These are phyloP conservation scores for Pichia cephalocereana DNA, from an alignment of 805 yeast species.

Conservation along the genomic window DNA sequence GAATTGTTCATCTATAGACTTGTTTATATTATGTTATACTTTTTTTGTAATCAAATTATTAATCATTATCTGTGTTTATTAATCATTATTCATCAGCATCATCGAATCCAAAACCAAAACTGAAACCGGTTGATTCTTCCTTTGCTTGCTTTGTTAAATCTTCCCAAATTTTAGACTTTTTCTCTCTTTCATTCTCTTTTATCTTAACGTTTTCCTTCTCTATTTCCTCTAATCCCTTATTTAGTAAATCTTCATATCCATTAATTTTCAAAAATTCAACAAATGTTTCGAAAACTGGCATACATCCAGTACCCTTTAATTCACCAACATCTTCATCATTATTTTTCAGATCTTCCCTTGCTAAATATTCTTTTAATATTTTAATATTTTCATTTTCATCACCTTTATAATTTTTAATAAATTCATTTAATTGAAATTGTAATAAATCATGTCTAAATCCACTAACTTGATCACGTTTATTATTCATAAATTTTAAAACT, in stretches of 20 bases:
- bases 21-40: background rate
- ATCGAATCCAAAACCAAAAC: constrained; percentile 29
- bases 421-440: constrained; percentile 24
- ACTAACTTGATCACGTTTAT: constrained; percentile 61
- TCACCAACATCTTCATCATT: constrained; percentile 62
- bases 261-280: constrained; percentile 36
- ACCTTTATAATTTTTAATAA: constrained; percentile 16
- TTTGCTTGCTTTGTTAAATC: constrained; percentile 16
- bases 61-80: background rate
- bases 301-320: constrained; percentile 18
- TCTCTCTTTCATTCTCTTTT: constrained; percentile 8
- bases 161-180: constrained; percentile 46
- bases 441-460: constrained; percentile 64
- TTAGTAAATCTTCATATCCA: constrained; percentile 30
- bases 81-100: constrained; percentile 4
- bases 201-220: constrained; percentile 13
- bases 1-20: background rate
- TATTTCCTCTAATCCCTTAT: constrained; percentile 28
- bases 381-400: constrained; percentile 11
- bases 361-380: constrained; percentile 6
- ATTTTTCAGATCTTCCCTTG: constrained; percentile 12
- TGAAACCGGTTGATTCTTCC: constrained; percentile 16
- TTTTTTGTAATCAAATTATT: background rate
- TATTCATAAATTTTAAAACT: constrained; percentile 58
- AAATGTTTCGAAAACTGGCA: constrained; percentile 60